Evolutionary conservation across 768 basidiomycete genomes (phyloP), one percentile per base, ranked within the genome.

Genomic region (Scleroderma citrinum): DNA sequence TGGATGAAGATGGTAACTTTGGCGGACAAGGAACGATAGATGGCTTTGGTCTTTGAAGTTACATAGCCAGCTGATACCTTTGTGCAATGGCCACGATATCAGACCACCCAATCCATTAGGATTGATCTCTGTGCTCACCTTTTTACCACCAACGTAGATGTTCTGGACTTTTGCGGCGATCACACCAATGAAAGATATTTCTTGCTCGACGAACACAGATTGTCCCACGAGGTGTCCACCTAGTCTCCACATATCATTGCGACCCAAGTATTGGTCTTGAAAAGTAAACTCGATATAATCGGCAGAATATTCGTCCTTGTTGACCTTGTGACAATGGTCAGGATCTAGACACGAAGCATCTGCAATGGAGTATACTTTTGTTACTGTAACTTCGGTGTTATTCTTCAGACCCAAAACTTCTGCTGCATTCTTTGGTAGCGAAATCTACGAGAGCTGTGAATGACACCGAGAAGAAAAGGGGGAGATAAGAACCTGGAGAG

Each of bases 231-330:
- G 75, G 44, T 84, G 76, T 62, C 87, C 83, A n/a, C 83, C 84
- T 7, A 97, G 74, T 42, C 92, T 75, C 92, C 94, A 97, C 92
- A 96, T 95, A 56, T 97, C 96, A 52, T 88, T 92, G 40, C 96
- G 81, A 14, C 94, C 95, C 14, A 97, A 75, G 63, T 97, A 97
- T 61, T 95, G 92, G 63, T 96, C 93, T 54, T 90, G 88, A 61
- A 98, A 98, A 40, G 83, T 82, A 49, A 98, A 77, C 60, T 98
- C 95, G 44, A 98, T 76, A 60, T 84, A 85, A 52, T 88, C 83
- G 1, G 87, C 89, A 21, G 71, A 76, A 51, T 80, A 76, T 32
- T 69, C 67, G 7, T 74, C 70, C 56, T 75, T 80, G 54, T 93
- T 82, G 36, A 89, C 85, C 88, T 91, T 46, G 14, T 23, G 5